Percentiles rank a stretch among this genome's conserved stretches.
phyloP scores from a whole-genome alignment of 176 grass and related monocot species.

The Avena insularis region DNA sequence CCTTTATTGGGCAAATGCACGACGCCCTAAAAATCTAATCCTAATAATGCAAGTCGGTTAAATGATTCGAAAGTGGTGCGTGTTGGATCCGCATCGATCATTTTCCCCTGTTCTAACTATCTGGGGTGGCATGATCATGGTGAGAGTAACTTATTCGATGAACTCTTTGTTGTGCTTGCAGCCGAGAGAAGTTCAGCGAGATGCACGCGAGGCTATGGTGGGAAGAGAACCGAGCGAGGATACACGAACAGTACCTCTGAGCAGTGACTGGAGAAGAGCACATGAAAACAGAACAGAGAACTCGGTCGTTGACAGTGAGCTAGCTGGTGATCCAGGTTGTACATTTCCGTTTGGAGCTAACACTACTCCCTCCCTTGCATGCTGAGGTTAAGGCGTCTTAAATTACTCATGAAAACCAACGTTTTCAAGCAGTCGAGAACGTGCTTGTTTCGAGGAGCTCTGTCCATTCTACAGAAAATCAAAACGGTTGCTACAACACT shows the following conservation, averaged over 20 bases:
- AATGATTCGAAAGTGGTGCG: background rate
- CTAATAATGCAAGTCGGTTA: background rate
- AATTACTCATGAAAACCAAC: background rate
- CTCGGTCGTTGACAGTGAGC: background rate
- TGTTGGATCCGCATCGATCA: background rate
- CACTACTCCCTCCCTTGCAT: conserved; percentile 13
- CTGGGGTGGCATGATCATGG: background rate
- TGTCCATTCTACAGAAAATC: too few relatives aligned
- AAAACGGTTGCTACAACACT: too few relatives aligned
- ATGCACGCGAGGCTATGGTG: conserved; percentile 95
- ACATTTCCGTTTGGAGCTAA: conserved; percentile 41
- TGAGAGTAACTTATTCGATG: background rate
- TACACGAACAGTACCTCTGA: conserved; percentile 96
- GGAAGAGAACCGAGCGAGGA: conserved; percentile 90
- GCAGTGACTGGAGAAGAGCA: background rate
- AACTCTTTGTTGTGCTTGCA: conserved; percentile 32
- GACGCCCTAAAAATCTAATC: background rate
- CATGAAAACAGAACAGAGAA: background rate
- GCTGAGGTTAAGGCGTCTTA: background rate
- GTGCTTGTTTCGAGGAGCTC: too few relatives aligned
- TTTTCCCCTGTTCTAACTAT: background rate
- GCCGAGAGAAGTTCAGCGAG: conserved; percentile 96
- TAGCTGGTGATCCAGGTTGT: conserved; percentile 43
- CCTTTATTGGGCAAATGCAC: background rate
- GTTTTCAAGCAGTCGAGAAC: background rate